These are phyloP conservation scores for Candida mattraensis DNA, from an alignment of 805 yeast genomes.

Conservation along the genomic window DNA sequence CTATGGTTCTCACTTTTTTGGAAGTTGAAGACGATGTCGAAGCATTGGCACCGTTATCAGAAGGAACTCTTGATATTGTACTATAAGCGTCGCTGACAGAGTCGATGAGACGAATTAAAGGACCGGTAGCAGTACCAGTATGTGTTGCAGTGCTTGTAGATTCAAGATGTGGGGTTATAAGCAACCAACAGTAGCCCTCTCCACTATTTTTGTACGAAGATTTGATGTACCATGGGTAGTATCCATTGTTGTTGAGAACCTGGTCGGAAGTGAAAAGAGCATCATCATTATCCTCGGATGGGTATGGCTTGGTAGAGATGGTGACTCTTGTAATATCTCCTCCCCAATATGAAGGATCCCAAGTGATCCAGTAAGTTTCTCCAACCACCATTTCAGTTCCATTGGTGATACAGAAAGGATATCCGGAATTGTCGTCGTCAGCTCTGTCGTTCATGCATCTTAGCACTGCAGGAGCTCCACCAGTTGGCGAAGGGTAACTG, in stretches of 20 bases:
- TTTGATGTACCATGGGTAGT: conserved; percentile 36
- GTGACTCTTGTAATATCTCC: conserved; percentile 37
- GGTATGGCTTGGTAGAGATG: conserved; percentile 35
- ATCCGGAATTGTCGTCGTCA: conserved; percentile 5
- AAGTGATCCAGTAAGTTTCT: conserved; percentile 42
- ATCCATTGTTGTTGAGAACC: conserved; percentile 40
- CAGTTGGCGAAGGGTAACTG: conserved; percentile 35
- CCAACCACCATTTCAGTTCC: conserved; percentile 47
- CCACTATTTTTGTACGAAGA: conserved; percentile 26
- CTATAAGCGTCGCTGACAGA: conserved; percentile 31
- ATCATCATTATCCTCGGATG: conserved; percentile 34
- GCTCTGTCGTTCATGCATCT: conserved; percentile 42
- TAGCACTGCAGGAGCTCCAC: conserved; percentile 44
- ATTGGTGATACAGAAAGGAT: conserved; percentile 45
- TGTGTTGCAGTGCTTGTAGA: conserved; percentile 37
- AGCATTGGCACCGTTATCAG: conserved; percentile 40
- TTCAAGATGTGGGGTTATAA: conserved; percentile 39
- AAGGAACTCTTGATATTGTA: conserved; percentile 38
- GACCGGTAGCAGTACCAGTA: conserved; percentile 40
- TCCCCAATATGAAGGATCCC: conserved; percentile 46
- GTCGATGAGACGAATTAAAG: conserved; percentile 38
- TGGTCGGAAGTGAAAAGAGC: conserved; percentile 36
- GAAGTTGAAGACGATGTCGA: conserved; percentile 8
- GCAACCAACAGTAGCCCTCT: conserved; percentile 39
- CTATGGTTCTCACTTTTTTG: conserved; percentile 34